Conservation (phyloP, 2,329 filamentous ascomycete genomes). For the Fusarium liriodendri region DNA sequence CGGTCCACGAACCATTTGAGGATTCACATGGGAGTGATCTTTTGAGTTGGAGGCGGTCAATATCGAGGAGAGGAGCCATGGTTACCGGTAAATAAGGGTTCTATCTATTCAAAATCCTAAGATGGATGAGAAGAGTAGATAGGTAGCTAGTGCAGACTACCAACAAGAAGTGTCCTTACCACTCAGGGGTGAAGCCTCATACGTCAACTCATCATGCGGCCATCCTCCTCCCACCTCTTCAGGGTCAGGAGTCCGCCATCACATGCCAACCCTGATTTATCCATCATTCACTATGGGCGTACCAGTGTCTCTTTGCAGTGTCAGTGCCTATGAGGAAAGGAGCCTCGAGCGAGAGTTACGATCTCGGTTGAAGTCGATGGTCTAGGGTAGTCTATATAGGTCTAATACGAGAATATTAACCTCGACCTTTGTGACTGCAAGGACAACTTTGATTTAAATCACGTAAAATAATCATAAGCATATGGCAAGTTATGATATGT, state of each 20-base stretch:
- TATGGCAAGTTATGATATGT: neutral
- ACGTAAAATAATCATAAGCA: neutral
- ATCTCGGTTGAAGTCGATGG: neutral
- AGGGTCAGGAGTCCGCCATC: conserved; percentile 16
- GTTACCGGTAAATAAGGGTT: too few relatives aligned
- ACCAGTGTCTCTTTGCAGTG: neutral
- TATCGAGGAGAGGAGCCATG: too few relatives aligned
- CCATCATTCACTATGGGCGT: neutral
- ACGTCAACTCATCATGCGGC: neutral
- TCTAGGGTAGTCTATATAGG: neutral
- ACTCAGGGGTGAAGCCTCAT: neutral
- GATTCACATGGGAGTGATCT: too few relatives aligned
- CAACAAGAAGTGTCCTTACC: neutral
- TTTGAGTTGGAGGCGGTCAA: too few relatives aligned
- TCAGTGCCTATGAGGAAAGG: neutral
- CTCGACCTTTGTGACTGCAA: neutral
- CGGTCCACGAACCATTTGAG: too few relatives aligned
- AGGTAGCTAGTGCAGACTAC: too few relatives aligned
- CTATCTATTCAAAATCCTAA: too few relatives aligned
- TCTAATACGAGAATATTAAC: neutral
- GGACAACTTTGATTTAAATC: neutral
- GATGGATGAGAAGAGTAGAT: too few relatives aligned
- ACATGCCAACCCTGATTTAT: neutral
- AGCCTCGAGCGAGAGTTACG: neutral
- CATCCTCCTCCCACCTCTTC: neutral